Base-by-base conservation (phyloP, 208 protist species). In the Trypanosoma boissoni region DNA sequence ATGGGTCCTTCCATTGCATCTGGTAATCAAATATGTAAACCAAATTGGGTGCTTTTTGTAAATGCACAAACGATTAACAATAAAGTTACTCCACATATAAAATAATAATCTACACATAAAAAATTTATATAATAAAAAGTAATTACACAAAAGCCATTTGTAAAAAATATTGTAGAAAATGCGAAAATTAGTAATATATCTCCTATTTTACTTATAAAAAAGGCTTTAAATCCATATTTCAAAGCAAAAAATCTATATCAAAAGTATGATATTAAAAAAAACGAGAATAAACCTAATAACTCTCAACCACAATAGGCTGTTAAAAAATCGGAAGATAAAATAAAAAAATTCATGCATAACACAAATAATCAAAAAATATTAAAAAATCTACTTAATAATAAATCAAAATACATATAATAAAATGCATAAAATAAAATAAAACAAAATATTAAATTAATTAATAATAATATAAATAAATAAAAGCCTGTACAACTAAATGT, bases 401-500 rank as follows among this genome's bases (percentile, higher is more conserved):
- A 18, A 75, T 87, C 79, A 78, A 85, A 91, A 76, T 86, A 91
- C 83, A 91, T 91, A 67, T 91, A 91, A 86, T 87, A 91, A 81
- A 91, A 85, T 58, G 59, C 70, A 68, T 80, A 91, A 73, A 80
- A 85, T 62, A 87, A 26, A 36, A 91, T 91, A 79, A 85, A 91
- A 68, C 79, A 91, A 83, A 87, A 87, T 45, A 91, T 71, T 51
- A 86, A 68, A 75, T 91, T 70, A 54, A 91, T 91, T 61, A 85
- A 68, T 74, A 85, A 76, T 71, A 81, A 73, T 62, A 85, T 81
- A 75, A 80, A 85, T 65, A 85, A 65, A 80, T 81, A 80, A 76
- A 81, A 80, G 20, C 69, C 67, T 71, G 75, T 85, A 70, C 70
- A 81, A 55, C 49, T 68, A 74, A 85, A 85, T 49, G 69, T 65